Base-by-base conservation (phyloP, 2,329 filamentous ascomycete species). In the Didymella glomerata region DNA sequence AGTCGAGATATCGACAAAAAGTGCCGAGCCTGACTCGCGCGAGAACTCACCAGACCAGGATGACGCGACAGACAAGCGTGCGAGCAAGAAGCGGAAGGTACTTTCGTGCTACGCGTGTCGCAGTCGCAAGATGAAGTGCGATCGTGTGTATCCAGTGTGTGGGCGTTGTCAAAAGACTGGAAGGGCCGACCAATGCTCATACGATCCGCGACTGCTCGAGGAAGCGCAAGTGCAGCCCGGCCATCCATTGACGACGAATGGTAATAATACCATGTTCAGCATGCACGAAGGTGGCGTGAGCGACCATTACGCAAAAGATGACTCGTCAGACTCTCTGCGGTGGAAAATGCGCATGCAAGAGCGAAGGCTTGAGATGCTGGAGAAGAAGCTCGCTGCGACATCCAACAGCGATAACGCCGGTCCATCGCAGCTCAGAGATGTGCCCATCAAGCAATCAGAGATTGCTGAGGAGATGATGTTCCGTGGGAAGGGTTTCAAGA, bases 31-130 rank as follows among this genome's bases (percentile, higher is more conserved):
- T 41, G 71, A 73, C 36, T 76, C 74, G 46, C 71, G 73, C 16
- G 71, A 71, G 16, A 61, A 70, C 40, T 72, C 74, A 42, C 71
- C 71, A 14, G 69, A 76, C 42, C 61, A 65, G 20, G 58, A 73
- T 48, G 69, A 53, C 7, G 61, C 65, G 4, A 51, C 68, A 25
- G 77, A 79, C n/a, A 81, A 80, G 58, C 78, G 80, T 25, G 61
- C 65, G 5, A 71, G 70, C 53, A 77, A 76, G 61, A 78, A 80
- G 57, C 73, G 80, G 18, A 82, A 81, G 66, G 80, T 81, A 16
- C 66, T 82, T 9, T 82, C 80, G 2, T 82, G 80, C 61, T 80
- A 78, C 61, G 77, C 80, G 13, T 82, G 80, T 69, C 76, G 80
- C 49, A 75, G 75, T 42, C 73, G 80, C n/a, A 82, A 81, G 63